Percentiles rank a stretch among this genome's conserved stretches.
Evolutionary conservation across 345 rosid genomes (phyloP).

Genomic region (Brassica cretica): DNA sequence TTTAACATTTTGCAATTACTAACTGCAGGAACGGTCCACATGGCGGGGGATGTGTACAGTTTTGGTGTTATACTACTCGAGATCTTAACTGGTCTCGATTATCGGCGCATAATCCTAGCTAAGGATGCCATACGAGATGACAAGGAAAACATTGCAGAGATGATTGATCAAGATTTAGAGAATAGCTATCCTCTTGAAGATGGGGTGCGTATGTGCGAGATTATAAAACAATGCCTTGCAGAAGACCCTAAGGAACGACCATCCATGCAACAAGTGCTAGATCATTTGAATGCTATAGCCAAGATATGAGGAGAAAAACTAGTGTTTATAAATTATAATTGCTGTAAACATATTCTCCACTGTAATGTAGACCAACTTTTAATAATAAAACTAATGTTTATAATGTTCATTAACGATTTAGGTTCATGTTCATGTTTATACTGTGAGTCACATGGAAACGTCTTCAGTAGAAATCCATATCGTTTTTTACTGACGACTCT

Average conservation of each 20-base stretch:
- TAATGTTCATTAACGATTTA: conserved; percentile 16
- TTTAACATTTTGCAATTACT: no score
- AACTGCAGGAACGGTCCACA: no score
- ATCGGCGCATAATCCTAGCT: neutral
- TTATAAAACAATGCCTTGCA: conserved; percentile 4
- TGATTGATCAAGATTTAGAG: neutral
- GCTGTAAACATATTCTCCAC: conserved; percentile 1
- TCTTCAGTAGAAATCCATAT: conserved; percentile 24
- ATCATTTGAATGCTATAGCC: neutral
- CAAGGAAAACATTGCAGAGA: neutral
- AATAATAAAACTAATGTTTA: no score
- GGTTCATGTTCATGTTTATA: neutral
- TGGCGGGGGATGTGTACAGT: neutral
- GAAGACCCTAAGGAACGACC: neutral
- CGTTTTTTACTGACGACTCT: conserved; percentile 26
- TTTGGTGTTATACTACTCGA: conserved; percentile 6
- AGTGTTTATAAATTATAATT: neutral
- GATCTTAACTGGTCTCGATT: neutral
- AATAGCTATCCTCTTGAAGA: neutral
- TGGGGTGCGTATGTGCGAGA: neutral
- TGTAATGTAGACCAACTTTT: neutral
- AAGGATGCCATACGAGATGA: neutral
- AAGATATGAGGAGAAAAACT: neutral
- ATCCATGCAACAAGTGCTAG: conserved; percentile 10
- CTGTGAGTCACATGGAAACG: conserved; percentile 38